Evolutionary conservation across 2,329 filamentous ascomycete species (phyloP).

Genomic region (Helminthosporium solani): DNA sequence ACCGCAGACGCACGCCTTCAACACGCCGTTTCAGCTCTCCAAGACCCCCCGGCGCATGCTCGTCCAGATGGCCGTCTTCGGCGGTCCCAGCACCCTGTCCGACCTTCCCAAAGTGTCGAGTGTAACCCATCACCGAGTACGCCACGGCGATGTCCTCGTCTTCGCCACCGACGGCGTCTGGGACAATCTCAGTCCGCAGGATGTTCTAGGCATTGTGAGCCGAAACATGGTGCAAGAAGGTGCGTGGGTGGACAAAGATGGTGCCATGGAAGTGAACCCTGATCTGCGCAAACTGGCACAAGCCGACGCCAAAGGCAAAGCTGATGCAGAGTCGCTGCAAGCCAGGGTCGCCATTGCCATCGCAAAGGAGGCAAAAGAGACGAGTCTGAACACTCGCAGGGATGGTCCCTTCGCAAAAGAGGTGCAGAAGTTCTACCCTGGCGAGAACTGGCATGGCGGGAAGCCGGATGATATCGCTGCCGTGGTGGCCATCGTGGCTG

Average conservation of each 20-base stretch:
- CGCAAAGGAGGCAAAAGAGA: constrained; percentile 77
- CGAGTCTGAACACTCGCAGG: constrained; percentile 75
- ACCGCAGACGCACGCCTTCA: constrained; percentile 94
- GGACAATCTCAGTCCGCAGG: constrained; percentile 91
- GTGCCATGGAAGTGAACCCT: constrained; percentile 56
- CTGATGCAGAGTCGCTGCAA: constrained; percentile 63
- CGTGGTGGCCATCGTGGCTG: constrained; percentile 60
- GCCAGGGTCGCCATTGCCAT: constrained; percentile 77
- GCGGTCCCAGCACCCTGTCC: constrained; percentile 65
- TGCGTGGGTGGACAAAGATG: constrained; percentile 67
- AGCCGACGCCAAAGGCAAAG: constrained; percentile 46
- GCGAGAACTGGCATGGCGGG: constrained; percentile 84
- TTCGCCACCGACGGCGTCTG: constrained; percentile 94
- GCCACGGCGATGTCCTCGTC: constrained; percentile 89
- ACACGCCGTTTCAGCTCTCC: constrained; percentile 93
- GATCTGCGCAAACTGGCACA: constrained; percentile 57
- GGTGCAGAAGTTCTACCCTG: constrained; percentile 82
- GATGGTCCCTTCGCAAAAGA: constrained; percentile 95
- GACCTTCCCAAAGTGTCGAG: constrained; percentile 84
- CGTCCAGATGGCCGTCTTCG: constrained; percentile 78
- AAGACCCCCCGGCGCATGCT: constrained; percentile 80
- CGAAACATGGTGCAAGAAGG: constrained; percentile 70
- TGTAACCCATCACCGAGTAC: constrained; percentile 71
- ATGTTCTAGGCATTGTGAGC: constrained; percentile 79
- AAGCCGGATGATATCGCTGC: constrained; percentile 97